Evolutionary conservation across 1,284 basidiomycete genomes (phyloP).

Genomic region (Flammula alnicola): DNA sequence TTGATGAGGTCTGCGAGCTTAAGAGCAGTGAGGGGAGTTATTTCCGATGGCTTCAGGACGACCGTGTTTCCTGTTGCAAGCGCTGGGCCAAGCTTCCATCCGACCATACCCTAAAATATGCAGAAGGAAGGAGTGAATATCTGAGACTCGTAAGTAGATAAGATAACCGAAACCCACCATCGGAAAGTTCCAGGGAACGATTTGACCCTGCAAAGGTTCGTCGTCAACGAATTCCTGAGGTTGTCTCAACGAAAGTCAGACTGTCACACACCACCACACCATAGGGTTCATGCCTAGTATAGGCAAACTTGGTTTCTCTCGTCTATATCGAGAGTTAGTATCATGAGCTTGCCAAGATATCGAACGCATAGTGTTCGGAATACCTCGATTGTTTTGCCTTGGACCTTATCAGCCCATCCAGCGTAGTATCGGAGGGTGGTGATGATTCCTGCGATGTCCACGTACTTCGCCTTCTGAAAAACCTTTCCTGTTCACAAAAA

Average conservation of each 20-base stretch:
- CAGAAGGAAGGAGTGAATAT: not conserved
- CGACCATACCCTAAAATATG: constrained; percentile 63
- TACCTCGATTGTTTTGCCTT: constrained; percentile 80
- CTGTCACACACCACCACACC: constrained; percentile 64
- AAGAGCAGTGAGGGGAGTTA: constrained; percentile 84
- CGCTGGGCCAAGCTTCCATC: constrained; percentile 87
- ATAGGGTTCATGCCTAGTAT: constrained; percentile 90
- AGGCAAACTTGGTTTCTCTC: constrained; percentile 68
- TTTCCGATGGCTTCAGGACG: constrained; percentile 90
- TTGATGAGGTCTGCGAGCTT: constrained; percentile 52
- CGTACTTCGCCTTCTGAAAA: constrained; percentile 68
- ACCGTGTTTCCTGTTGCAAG: constrained; percentile 84
- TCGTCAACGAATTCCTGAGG: not conserved
- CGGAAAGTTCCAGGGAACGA: constrained; percentile 71
- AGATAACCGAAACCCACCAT: constrained; percentile 15
- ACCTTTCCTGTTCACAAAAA: constrained; percentile 65
- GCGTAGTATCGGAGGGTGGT: constrained; percentile 72
- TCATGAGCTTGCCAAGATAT: not conserved
- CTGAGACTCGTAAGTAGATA: too few relatives aligned
- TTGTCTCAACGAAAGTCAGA: not conserved
- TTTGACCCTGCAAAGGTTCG: constrained; percentile 60
- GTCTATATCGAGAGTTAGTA: constrained; percentile 26
- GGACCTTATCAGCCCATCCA: constrained; percentile 89
- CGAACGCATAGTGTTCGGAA: constrained; percentile 8
- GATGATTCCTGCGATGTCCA: constrained; percentile 73